These are phyloP conservation scores for Anisogramma anomala DNA, from an alignment of 2,329 filamentous ascomycete species.

Conservation along the genomic window DNA sequence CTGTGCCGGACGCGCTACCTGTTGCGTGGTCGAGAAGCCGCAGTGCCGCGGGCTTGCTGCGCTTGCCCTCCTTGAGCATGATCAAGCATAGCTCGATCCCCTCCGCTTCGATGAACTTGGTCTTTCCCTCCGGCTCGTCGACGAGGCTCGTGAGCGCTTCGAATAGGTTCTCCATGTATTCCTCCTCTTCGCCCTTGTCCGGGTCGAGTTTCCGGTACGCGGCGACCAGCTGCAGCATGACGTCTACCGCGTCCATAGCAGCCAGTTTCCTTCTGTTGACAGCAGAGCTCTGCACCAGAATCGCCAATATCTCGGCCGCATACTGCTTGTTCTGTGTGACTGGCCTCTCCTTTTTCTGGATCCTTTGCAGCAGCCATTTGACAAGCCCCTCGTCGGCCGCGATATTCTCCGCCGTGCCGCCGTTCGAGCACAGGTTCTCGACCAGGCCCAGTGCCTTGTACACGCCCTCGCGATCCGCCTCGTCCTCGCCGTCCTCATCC, in stretches of 20 bases:
- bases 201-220: constrained; percentile 80
- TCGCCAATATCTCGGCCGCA: constrained; percentile 79
- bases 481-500: constrained; percentile 53
- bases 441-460: constrained; percentile 76
- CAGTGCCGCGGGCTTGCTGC: constrained; percentile 66
- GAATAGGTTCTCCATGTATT: constrained; percentile 91
- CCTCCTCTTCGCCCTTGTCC: constrained; percentile 78
- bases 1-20: constrained; percentile 36
- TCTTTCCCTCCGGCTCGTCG: constrained; percentile 63
- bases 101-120: constrained; percentile 76
- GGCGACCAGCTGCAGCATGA: constrained; percentile 70
- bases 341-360: constrained; percentile 49
- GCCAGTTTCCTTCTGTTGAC: constrained; percentile 54
- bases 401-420: constrained; percentile 57
- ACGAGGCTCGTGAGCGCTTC: constrained; percentile 72
- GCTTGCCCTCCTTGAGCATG: constrained; percentile 81
- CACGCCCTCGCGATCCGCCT: constrained; percentile 67
- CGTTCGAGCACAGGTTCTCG: constrained; percentile 72
- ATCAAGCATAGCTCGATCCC: constrained; percentile 84
- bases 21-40: constrained; percentile 76
- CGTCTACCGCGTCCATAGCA: constrained; percentile 60
- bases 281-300: constrained; percentile 66
- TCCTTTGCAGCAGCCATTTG: constrained; percentile 65
- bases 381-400: constrained; percentile 57
- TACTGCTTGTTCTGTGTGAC: constrained; percentile 93